Evolutionary conservation across 306 rosid species (phyloP).

Genomic region (Vigna trinervia): DNA sequence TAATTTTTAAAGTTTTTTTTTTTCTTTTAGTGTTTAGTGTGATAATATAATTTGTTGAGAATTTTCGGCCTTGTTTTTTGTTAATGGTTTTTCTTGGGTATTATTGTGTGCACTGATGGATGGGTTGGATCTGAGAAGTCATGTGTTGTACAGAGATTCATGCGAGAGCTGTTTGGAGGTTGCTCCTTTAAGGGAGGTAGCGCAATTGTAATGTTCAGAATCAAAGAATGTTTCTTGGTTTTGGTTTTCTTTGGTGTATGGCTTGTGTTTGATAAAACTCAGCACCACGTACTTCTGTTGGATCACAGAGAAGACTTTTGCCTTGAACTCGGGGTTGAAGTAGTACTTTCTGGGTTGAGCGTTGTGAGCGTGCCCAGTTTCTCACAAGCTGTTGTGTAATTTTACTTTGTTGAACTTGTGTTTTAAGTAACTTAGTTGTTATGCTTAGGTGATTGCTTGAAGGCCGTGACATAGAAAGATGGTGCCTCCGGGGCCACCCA

Average conservation of each 20-base stretch:
- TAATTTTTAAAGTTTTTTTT: not conserved
- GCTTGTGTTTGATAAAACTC: slow-evolving; percentile 63
- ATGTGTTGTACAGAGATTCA: slow-evolving; percentile 62
- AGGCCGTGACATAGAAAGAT: slow-evolving; percentile 55
- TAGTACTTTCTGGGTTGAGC: slow-evolving; percentile 55
- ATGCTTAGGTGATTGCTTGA: slow-evolving; percentile 51
- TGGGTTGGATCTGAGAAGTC: slow-evolving; percentile 72
- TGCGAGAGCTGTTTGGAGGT: slow-evolving; percentile 52
- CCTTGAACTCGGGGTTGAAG: slow-evolving; percentile 54
- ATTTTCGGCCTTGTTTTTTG: slow-evolving; percentile 29
- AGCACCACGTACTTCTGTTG: slow-evolving; percentile 56
- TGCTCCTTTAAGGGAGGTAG: slow-evolving; percentile 51
- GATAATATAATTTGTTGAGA: slow-evolving; percentile 40
- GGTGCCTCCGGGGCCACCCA: slow-evolving; percentile 93
- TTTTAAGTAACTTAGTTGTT: slow-evolving; percentile 57
- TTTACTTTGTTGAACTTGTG: slow-evolving; percentile 52
- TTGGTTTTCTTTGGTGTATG: slow-evolving; percentile 52
- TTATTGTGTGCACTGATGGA: slow-evolving; percentile 50
- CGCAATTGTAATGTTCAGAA: slow-evolving; percentile 61
- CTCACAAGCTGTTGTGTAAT: slow-evolving; percentile 51
- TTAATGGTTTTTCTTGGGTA: slow-evolving; percentile 37
- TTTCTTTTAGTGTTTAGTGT: slow-evolving; percentile 35
- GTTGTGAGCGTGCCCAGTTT: slow-evolving; percentile 40
- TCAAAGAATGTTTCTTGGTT: slow-evolving; percentile 54
- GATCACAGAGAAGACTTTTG: slow-evolving; percentile 58